Percentiles rank a stretch among this genome's conserved stretches.
phyloP scores from a whole-genome alignment of 2,329 filamentous ascomycete genomes.

The Chaetomiaceae sp. region DNA sequence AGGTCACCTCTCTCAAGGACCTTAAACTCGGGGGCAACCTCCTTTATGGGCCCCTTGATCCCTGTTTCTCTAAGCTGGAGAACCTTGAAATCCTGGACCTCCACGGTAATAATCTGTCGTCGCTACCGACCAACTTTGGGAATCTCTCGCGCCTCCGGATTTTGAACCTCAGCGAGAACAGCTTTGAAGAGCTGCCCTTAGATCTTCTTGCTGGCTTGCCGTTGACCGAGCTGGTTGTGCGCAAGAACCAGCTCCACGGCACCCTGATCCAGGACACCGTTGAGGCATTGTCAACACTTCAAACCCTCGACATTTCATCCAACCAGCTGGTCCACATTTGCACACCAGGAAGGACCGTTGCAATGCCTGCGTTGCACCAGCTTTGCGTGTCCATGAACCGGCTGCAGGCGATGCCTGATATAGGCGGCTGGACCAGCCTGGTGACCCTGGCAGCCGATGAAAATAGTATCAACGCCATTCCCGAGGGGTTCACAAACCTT shows the following conservation, averaged over 20 bases:
- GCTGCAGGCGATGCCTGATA: slow-evolving; percentile 64
- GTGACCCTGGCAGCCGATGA: slow-evolving; percentile 72
- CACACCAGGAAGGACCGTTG: slow-evolving; percentile 42
- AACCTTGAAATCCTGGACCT: slow-evolving; percentile 78
- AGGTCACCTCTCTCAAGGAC: slow-evolving; percentile 69
- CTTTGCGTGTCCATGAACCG: slow-evolving; percentile 79
- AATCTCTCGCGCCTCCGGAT: slow-evolving; percentile 65
- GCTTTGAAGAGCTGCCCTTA: slow-evolving; percentile 66
- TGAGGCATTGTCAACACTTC: slow-evolving; percentile 56
- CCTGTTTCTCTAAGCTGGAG: slow-evolving; percentile 57
- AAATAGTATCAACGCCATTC: slow-evolving; percentile 73
- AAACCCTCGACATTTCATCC: slow-evolving; percentile 70
- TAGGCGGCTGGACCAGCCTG: slow-evolving; percentile 69
- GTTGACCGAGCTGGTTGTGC: slow-evolving; percentile 66
- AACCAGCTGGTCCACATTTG: slow-evolving; percentile 64
- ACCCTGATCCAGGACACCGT: slow-evolving; percentile 63
- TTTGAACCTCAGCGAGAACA: slow-evolving; percentile 77
- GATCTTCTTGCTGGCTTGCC: slow-evolving; percentile 62
- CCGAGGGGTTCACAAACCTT: slow-evolving; percentile 66
- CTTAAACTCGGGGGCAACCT: slow-evolving; percentile 77
- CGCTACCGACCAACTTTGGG: slow-evolving; percentile 63
- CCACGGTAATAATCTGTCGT: slow-evolving; percentile 71
- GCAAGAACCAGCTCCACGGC: slow-evolving; percentile 73
- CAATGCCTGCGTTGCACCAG: slow-evolving; percentile 66
- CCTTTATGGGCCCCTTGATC: slow-evolving; percentile 62